phyloP scores from a whole-genome alignment of 2,329 filamentous ascomycete genomes.

The Colletotrichum zoysiae region DNA sequence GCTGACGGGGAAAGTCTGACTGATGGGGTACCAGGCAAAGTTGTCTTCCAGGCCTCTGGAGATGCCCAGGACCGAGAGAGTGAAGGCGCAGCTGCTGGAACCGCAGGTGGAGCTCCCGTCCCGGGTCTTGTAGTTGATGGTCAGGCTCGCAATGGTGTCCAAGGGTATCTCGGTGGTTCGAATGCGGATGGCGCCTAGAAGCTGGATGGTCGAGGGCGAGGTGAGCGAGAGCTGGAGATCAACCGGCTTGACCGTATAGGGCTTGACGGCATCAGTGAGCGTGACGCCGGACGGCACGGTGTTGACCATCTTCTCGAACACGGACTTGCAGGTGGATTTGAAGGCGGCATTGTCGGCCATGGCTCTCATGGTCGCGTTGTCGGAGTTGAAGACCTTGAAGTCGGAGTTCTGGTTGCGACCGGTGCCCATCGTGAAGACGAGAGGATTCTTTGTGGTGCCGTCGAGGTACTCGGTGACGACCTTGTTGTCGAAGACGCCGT shows the following conservation, averaged over 20 bases:
- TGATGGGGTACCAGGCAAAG: constrained; percentile 67
- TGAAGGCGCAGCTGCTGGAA: constrained; percentile 57
- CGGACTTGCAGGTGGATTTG: constrained; percentile 59
- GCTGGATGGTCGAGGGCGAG: constrained; percentile 60
- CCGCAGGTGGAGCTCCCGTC: constrained; percentile 62
- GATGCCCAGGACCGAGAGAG: constrained; percentile 60
- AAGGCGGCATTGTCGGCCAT: constrained; percentile 61
- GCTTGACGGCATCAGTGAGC: constrained; percentile 64
- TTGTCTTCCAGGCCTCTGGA: constrained; percentile 70
- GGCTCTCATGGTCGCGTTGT: constrained; percentile 65
- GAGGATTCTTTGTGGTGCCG: constrained; percentile 65
- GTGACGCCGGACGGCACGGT: constrained; percentile 64
- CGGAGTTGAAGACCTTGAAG: constrained; percentile 66
- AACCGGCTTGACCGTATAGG: constrained; percentile 72
- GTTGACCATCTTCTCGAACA: constrained; percentile 73
- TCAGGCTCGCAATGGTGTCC: constrained; percentile 60
- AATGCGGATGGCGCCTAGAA: constrained; percentile 69
- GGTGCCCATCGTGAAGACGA: constrained; percentile 65
- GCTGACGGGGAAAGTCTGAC: constrained; percentile 65
- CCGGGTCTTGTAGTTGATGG: constrained; percentile 68
- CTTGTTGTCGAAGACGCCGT: constrained; percentile 66
- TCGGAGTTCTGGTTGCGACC: constrained; percentile 63
- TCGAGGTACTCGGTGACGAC: constrained; percentile 69
- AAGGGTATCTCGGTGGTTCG: constrained; percentile 62
- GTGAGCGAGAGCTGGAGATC: constrained; percentile 67